Evolutionary conservation across 2,329 filamentous ascomycete species (phyloP), one percentile per base, ranked within the genome.

Genomic region (Lachnellula occidentalis): DNA sequence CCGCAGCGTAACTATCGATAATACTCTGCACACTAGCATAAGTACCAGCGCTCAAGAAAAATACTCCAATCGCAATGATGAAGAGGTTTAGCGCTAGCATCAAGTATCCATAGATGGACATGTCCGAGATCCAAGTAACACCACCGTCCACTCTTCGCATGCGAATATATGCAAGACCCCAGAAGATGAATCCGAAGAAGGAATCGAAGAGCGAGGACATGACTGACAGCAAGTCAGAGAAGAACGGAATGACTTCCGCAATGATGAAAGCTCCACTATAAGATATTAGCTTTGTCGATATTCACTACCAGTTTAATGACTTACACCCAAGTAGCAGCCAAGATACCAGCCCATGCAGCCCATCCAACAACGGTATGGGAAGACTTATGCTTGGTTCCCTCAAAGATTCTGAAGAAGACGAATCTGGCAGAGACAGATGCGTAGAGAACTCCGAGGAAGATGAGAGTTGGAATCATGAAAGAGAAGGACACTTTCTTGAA

Each of bases 111-210:
- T 69, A 60, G 3, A 53, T 17, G 3, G 63, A 61, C 22, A 65
- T 59, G 27, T 68, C 62, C 9, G 54, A 48, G 5, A 69, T 34
- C 66, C 67, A 68, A 1, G 75, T 72, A 2, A 77, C 67, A 6
- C 78, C 76, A 36, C 82, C 78, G 59, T 89, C 86, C 1, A 80
- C 86, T 19, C 74, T 74, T 47, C 87, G 79, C 87, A 92, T 89
- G 53, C 87, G 81, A 66, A 91, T 80, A 67, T 90, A 92, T 0
- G 88, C 88, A 1, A 90, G 80, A 12, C 87, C 88, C 88, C 88
- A 96, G 76, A 96, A 96, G 67, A 96, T 95, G 76, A 96, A 96
- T 22, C 92, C 92, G 65, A 92, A 92, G 78, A 91, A 92, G 51
- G 88, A 92, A 72, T 96, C 90, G 67, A 96, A 96, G 1, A 96